Conservation (phyloP, 73 alveolate species). For the Tetrahymena elliotti region DNA sequence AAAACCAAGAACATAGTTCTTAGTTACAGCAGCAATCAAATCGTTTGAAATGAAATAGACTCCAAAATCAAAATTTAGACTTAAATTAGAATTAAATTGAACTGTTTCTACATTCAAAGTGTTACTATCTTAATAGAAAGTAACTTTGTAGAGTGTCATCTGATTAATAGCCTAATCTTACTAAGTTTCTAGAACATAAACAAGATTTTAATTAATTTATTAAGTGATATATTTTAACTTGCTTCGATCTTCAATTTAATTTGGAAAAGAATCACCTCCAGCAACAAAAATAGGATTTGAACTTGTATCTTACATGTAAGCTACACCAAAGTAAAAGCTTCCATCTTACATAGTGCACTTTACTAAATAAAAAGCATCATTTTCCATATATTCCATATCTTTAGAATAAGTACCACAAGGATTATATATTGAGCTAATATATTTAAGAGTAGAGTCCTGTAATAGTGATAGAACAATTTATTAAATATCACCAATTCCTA, state of each 20-base stretch:
- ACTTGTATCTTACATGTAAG: too few relatives aligned
- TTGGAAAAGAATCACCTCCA: background rate
- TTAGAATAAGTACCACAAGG: background rate
- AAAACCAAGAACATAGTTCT: background rate
- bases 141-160: background rate
- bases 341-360: background rate
- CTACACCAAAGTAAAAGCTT: background rate
- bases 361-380: background rate
- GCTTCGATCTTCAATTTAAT: too few relatives aligned
- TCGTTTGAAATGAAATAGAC: background rate
- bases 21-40: background rate
- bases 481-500: too few relatives aligned
- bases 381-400: background rate
- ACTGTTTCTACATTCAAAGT: background rate
- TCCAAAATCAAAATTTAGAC: background rate
- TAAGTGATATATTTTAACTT: background rate
- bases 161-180: background rate
- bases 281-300: background rate
- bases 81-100: background rate
- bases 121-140: background rate
- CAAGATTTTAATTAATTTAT: background rate
- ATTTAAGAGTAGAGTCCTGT: background rate
- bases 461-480: background rate
- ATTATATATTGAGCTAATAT: background rate
- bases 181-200: background rate